phyloP scores from a whole-genome alignment of 768 basidiomycete species.

The Russula olivacea region DNA sequence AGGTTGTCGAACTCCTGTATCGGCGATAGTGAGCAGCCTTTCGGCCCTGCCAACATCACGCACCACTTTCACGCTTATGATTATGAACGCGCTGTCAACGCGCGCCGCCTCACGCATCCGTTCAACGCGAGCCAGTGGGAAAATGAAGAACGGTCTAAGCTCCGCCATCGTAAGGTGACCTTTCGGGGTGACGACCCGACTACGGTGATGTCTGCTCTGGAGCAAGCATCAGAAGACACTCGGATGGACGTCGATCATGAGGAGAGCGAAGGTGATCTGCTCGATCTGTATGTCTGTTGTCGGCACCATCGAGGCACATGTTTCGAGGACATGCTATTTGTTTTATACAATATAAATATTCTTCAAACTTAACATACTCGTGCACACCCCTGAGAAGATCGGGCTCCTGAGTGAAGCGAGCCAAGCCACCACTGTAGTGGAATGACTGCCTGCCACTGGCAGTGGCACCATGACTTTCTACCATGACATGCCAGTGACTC shows the following conservation, averaged over 20 bases:
- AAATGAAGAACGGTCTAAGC: conserved; percentile 43
- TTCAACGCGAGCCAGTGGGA: conserved; percentile 56
- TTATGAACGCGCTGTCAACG: conserved; percentile 60
- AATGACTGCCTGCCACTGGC: no score
- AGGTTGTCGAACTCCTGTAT: conserved; percentile 47
- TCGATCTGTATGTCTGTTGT: conserved; percentile 81
- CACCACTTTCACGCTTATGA: conserved; percentile 86
- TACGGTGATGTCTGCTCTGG: conserved; percentile 11
- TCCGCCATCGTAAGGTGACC: conserved; percentile 48
- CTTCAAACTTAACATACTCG: no score
- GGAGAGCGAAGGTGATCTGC: conserved; percentile 46
- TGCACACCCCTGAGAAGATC: no score
- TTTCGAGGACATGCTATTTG: no score
- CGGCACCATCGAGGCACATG: no score
- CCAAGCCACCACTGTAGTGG: no score
- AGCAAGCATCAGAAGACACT: conserved; percentile 27
- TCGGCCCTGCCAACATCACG: conserved; percentile 49
- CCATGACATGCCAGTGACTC: no score
- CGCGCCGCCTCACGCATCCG: conserved; percentile 60
- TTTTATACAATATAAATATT: no score
- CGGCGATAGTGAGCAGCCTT: conserved; percentile 43
- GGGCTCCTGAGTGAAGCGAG: no score
- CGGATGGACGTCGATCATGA: conserved; percentile 31
- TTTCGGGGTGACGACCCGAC: conserved; percentile 20
- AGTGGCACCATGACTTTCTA: no score